A percentile compares a stretch with the other conserved stretches of the same genome.
These are phyloP conservation scores for Aureobasidium sp. DNA, from an alignment of 2,329 filamentous ascomycete genomes.

Conservation along the genomic window DNA sequence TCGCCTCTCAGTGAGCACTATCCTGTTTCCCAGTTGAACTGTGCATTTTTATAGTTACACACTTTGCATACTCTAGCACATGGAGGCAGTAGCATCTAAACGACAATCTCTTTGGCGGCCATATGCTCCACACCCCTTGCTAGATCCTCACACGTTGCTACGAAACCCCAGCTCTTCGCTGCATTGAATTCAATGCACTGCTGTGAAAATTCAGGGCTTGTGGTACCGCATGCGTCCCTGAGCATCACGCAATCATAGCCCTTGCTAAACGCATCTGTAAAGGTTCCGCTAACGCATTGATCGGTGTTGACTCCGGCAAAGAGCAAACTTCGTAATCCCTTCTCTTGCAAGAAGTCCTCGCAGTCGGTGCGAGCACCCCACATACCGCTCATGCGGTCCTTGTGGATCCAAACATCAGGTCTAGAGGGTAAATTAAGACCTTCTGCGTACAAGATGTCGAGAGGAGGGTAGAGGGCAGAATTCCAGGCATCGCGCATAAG, in stretches of 20 bases:
- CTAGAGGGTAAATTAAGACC: constrained; percentile 21
- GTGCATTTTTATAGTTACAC: too few relatives aligned
- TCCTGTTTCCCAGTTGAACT: too few relatives aligned
- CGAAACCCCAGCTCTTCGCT: constrained; percentile 29
- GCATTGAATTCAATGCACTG: constrained; percentile 31
- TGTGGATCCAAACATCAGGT: constrained; percentile 47
- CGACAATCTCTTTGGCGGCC: neutral
- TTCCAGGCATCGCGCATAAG: constrained; percentile 53
- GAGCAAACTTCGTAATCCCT: constrained; percentile 43
- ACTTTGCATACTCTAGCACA: too few relatives aligned
- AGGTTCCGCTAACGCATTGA: constrained; percentile 52
- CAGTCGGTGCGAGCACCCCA: constrained; percentile 42
- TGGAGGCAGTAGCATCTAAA: neutral
- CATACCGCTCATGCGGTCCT: constrained; percentile 53
- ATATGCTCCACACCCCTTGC: constrained; percentile 23
- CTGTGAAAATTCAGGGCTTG: constrained; percentile 34
- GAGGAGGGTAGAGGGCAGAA: constrained; percentile 42
- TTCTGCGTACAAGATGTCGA: constrained; percentile 34
- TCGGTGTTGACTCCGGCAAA: constrained; percentile 57
- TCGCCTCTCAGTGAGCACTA: too few relatives aligned
- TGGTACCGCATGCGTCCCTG: constrained; percentile 49
- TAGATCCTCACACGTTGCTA: constrained; percentile 25
- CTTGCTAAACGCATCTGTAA: constrained; percentile 49
- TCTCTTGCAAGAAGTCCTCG: constrained; percentile 34
- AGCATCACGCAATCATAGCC: constrained; percentile 52